A percentile compares a stretch with the other conserved stretches of the same genome.
phyloP scores from a whole-genome alignment of 441 rosid genomes.

The Geranium incanum region DNA sequence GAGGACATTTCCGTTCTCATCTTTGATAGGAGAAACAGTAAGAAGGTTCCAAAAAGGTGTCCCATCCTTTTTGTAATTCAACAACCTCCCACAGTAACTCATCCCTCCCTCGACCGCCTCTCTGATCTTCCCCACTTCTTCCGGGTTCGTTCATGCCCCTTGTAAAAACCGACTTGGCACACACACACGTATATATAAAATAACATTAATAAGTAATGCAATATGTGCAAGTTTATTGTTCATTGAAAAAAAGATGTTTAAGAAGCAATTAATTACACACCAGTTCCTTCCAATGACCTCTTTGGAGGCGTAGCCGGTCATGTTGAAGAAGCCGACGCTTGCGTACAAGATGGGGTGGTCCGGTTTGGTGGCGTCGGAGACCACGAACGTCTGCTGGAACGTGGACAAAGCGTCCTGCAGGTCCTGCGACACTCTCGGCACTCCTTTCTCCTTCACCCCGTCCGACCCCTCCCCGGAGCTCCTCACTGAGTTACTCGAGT shows the following conservation, averaged over 20 bases:
- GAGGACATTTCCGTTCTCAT: slow-evolving; percentile 66
- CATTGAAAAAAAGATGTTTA: too few species aligned
- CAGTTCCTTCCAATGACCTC: slow-evolving; percentile 93
- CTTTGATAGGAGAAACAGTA: slow-evolving; percentile 85
- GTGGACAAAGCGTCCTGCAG: slow-evolving; percentile 79
- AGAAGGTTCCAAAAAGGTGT: slow-evolving; percentile 94
- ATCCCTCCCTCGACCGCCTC: slow-evolving; percentile 47
- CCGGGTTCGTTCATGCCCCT: slow-evolving; percentile 86
- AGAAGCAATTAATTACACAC: slow-evolving; percentile 23
- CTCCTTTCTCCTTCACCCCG: slow-evolving; percentile 40
- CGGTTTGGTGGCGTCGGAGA: slow-evolving; percentile 88
- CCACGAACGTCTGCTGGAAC: slow-evolving; percentile 90
- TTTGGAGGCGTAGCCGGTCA: slow-evolving; percentile 89
- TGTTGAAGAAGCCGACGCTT: slow-evolving; percentile 89
- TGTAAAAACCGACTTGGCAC: slow-evolving; percentile 71
- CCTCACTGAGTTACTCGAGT: slow-evolving; percentile 60
- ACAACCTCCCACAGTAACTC: slow-evolving; percentile 81
- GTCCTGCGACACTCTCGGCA: slow-evolving; percentile 76
- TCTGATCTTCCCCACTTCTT: slow-evolving; percentile 66
- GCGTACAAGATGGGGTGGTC: slow-evolving; percentile 91
- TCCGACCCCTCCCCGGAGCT: slow-evolving; percentile 67
- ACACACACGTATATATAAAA: background rate
- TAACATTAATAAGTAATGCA: too few species aligned
- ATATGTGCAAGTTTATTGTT: too few species aligned
- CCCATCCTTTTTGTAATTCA: slow-evolving; percentile 94